Evolutionary conservation across 2,329 filamentous ascomycete genomes (phyloP).

Genomic region (Colletotrichum gloeosporioides): DNA sequence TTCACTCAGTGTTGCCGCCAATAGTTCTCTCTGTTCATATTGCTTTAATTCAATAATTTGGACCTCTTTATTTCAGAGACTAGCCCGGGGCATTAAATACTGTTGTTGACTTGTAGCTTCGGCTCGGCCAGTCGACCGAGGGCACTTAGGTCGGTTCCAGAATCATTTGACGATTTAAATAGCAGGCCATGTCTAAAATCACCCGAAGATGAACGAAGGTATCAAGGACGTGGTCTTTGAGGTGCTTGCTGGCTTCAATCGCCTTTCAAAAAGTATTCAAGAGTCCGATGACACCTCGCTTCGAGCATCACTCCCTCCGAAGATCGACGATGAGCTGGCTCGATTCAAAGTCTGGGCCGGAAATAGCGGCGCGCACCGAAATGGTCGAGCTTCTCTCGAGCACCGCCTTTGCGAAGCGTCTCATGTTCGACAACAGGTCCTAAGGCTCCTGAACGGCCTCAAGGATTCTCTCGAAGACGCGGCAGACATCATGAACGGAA

Average conservation of each 20-base stretch:
- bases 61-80: no score
- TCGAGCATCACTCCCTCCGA: fast-evolving
- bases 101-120: no score
- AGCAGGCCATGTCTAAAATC: not conserved
- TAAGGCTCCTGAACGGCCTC: conserved; percentile 27
- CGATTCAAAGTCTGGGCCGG: conserved; percentile 28
- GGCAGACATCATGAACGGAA: not conserved
- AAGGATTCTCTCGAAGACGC: conserved; percentile 4
- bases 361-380: conserved; percentile 23
- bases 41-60: not conserved
- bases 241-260: not conserved
- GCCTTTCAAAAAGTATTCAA: fast-evolving
- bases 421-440: conserved; percentile 23
- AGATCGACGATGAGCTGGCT: not conserved
- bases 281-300: not conserved
- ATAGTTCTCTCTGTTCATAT: not conserved
- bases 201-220: not conserved
- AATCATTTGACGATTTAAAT: no score
- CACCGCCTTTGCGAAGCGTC: conserved; percentile 25
- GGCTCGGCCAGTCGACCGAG: no score
- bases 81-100: no score
- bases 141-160: no score
- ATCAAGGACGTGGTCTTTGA: not conserved
- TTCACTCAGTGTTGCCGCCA: not conserved
- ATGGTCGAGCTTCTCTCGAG: conserved; percentile 19